Evolutionary conservation across 306 rosid genomes (phyloP).

Genomic region (Styphnolobium japonicum): DNA sequence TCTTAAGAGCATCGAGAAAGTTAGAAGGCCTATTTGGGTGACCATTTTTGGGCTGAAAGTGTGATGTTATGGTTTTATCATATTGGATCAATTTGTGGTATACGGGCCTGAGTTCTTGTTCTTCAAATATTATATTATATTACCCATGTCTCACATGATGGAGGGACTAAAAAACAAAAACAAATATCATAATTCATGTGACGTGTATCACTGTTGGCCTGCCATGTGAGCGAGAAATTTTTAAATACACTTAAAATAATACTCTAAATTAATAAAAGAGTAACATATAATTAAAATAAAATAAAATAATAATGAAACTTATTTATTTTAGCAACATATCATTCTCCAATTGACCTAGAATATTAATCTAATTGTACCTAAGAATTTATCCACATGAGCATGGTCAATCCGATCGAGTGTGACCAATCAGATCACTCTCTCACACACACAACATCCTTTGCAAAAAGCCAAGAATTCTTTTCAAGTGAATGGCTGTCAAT

Average conservation of each 20-base stretch:
- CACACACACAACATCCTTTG: background rate
- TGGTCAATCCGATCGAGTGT: background rate
- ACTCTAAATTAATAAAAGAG: too few relatives aligned
- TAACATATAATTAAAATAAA: too few relatives aligned
- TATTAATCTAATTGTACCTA: too few relatives aligned
- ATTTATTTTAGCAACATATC: too few relatives aligned
- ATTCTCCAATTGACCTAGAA: too few relatives aligned
- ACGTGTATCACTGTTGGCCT: conserved; percentile 2
- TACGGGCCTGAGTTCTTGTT: background rate
- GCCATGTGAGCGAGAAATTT: conserved; percentile 41
- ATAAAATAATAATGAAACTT: too few relatives aligned
- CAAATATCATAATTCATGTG: background rate
- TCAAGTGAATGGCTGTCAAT: conserved; percentile 66
- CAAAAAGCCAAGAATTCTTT: conserved; percentile 22
- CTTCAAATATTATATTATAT: too few relatives aligned
- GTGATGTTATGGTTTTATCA: background rate
- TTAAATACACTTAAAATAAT: too few relatives aligned
- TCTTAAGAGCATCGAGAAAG: background rate
- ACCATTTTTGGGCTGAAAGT: background rate
- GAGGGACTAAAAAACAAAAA: background rate
- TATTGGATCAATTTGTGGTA: background rate
- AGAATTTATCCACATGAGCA: too few relatives aligned
- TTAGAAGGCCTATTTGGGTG: background rate
- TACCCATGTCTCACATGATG: background rate
- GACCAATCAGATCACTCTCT: conserved; percentile 5